A percentile compares a stretch with the other conserved stretches of the same genome.
phyloP scores from a whole-genome alignment of 2,329 filamentous ascomycete genomes.

The Aaosphaeria pasadenensis region DNA sequence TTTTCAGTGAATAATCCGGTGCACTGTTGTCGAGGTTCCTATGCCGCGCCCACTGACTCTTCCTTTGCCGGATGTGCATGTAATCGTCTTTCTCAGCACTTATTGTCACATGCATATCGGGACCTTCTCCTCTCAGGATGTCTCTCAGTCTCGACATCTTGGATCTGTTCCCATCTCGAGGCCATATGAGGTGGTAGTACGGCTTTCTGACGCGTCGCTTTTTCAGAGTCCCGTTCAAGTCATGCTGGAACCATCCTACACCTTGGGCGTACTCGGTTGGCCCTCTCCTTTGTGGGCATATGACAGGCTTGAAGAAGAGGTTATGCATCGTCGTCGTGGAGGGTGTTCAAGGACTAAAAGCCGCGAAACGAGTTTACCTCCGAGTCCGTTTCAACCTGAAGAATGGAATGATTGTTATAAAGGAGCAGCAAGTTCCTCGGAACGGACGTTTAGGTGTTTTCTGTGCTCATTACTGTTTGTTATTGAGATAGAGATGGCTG shows the following conservation, averaged over 20 bases:
- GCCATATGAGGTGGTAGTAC: constrained; percentile 44
- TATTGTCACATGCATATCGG: constrained; percentile 45
- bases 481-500: too few species aligned
- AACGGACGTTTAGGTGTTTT: too few species aligned
- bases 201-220: constrained; percentile 23
- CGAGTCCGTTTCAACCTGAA: too few species aligned
- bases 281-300: constrained; percentile 9
- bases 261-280: constrained; percentile 19
- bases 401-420: too few species aligned
- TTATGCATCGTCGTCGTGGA: too few species aligned
- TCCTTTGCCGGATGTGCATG: constrained; percentile 35
- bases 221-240: constrained; percentile 5
- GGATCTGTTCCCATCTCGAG: constrained; percentile 40
- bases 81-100: constrained; percentile 37
- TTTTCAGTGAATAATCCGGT: constrained; percentile 8
- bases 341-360: too few species aligned
- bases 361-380: too few species aligned
- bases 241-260: constrained; percentile 27
- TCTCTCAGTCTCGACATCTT: constrained; percentile 43
- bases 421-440: too few species aligned
- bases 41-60: constrained; percentile 37
- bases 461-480: too few species aligned
- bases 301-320: too few species aligned
- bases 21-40: constrained; percentile 22
- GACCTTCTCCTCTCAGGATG: constrained; percentile 39